Evolutionary conservation across 192 early-diverging fungal species (phyloP), one percentile per base, ranked within the genome.

Genomic region (Entomortierella lignicola): DNA sequence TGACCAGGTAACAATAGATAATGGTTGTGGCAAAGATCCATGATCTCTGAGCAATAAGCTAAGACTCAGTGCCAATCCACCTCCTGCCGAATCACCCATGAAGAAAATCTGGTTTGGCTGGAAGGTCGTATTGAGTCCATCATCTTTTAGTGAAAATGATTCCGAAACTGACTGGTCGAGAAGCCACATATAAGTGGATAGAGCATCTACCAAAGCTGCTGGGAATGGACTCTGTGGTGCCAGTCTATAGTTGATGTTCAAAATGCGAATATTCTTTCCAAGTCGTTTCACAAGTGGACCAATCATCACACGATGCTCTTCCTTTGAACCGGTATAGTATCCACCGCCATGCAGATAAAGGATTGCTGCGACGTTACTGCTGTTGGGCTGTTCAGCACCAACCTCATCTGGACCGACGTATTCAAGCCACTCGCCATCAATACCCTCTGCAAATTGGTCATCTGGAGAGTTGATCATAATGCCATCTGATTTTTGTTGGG

Each of bases 161-260:
- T 69, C 66, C 39, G 83, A 63, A 75, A 84, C 50, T 1, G 85
- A 72, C 32, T 84, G 86, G 20, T 84, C 66, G 32, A 92, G 66
- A 8, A 97, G 82, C 57, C 85, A 89, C 29, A 86, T 66, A 70
- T 94, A 96, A 0, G 89, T 86, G 31, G 90, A 84, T 21, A 96
- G 69, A 57, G 90, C 90, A 79, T 98, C 96, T 50, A 92, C 85
- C 5, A 98, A 73, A 31, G 93, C 92, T 61, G 88, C 80, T 17
- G 96, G 96, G 70, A 94, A 98, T 13, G 89, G 85, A 47, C 88
- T 63, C 61, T 92, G 89, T 0, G 96, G 96, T 0, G 95, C 89
- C 13, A 96, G 79, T 5, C 95, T 85, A 75, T 98, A 98, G 63
- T 90, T 89, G 50, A 93, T 41, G 4, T 4, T 71, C 12, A 70